phyloP scores from a whole-genome alignment of 306 rosid genomes.

The Amphicarpaea edgeworthii region DNA sequence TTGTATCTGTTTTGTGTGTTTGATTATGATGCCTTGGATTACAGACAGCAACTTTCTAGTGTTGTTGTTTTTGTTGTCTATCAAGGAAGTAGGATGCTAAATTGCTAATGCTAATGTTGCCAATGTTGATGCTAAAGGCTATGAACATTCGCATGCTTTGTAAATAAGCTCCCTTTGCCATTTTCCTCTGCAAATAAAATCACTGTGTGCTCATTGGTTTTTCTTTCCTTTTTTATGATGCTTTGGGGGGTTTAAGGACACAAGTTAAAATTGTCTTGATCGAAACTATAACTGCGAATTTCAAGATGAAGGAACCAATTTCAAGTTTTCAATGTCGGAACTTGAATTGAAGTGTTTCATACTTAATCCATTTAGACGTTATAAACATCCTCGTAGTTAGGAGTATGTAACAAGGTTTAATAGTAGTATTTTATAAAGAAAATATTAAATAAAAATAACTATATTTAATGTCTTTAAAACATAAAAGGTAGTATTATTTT shows the following conservation, averaged over 20 bases:
- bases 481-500: neutral
- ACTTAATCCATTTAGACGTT: conserved; percentile 26
- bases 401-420: too few species aligned
- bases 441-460: neutral
- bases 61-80: conserved; percentile 31
- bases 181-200: conserved; percentile 35
- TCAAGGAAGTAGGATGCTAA: conserved; percentile 28
- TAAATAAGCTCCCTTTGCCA: conserved; percentile 63
- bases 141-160: conserved; percentile 52
- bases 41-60: neutral
- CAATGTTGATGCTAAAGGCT: neutral
- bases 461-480: neutral
- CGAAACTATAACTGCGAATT: neutral
- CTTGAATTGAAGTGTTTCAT: neutral
- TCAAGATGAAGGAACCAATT: neutral
- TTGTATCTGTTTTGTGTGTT: conserved; percentile 33
- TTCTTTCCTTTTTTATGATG: neutral
- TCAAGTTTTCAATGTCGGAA: neutral
- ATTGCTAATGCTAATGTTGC: neutral
- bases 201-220: conserved; percentile 31
- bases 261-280: neutral
- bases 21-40: neutral
- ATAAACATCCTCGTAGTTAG: neutral
- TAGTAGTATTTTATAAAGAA: neutral
- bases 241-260: neutral